A percentile compares a stretch with the other conserved stretches of the same genome.
These are phyloP conservation scores for Micromonas pusilla DNA, from an alignment of 139 green algal genomes.

Conservation along the genomic window DNA sequence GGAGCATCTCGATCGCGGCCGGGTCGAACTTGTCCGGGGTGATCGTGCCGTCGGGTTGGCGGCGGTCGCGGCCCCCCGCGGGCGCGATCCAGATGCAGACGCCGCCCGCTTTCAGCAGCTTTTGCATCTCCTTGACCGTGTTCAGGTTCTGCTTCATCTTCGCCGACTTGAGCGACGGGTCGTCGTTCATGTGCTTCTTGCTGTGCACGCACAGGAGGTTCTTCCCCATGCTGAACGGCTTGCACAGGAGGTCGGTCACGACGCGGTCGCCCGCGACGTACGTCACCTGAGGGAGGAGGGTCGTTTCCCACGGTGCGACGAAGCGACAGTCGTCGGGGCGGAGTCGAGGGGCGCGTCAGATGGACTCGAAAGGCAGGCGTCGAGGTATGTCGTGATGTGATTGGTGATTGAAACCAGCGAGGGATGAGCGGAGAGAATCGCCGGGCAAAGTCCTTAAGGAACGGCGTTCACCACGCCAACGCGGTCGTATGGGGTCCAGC, in stretches of 20 bases:
- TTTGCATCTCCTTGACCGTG: slow-evolving; percentile 55
- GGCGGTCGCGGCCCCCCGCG: slow-evolving; percentile 76
- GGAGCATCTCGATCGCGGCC: slow-evolving; percentile 85
- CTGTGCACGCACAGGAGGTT: slow-evolving; percentile 99
- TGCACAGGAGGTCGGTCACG: slow-evolving; percentile 89
- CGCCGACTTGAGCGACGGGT: slow-evolving; percentile 68
- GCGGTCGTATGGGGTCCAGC: no score
- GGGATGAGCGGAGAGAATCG: no score
- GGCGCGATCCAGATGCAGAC: slow-evolving; percentile 90
- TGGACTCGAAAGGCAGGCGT: no score
- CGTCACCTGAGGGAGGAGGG: slow-evolving; percentile 38
- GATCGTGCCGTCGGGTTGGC: slow-evolving; percentile 39
- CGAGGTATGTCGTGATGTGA: no score
- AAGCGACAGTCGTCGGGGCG: neutral
- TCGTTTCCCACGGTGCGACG: neutral
- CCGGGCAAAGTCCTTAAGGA: no score
- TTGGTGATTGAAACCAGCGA: no score
- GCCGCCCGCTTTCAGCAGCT: slow-evolving; percentile 52
- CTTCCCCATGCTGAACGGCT: slow-evolving; percentile 97
- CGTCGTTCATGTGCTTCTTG: slow-evolving; percentile 94
- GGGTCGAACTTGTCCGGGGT: slow-evolving; percentile 66
- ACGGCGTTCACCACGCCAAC: no score
- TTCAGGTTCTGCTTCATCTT: slow-evolving; percentile 85
- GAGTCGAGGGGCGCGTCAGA: no score
- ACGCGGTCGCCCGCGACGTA: slow-evolving; percentile 89